Percentiles rank a stretch among this genome's conserved stretches.
These are phyloP conservation scores for Ceratobasidium theobromae DNA, from an alignment of 1,284 basidiomycete species.

Conservation along the genomic window DNA sequence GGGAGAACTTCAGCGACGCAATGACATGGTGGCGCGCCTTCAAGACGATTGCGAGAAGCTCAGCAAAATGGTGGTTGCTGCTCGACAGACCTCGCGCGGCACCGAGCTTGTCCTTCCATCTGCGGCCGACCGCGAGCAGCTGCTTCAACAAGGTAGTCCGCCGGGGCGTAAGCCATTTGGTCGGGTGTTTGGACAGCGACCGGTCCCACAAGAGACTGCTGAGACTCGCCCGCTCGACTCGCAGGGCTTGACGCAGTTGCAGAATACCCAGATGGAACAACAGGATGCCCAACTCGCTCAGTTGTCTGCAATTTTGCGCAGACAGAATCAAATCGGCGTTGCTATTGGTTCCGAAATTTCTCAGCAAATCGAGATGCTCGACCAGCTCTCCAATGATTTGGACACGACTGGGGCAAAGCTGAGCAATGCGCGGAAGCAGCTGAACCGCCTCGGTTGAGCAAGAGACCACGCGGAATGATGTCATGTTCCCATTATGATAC, in stretches of 20 bases:
- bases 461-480: neutral
- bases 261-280: constrained; percentile 74
- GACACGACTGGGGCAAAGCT: constrained; percentile 76
- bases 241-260: constrained; percentile 74
- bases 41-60: constrained; percentile 86
- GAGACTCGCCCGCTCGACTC: constrained; percentile 86
- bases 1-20: constrained; percentile 79
- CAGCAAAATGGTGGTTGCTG: constrained; percentile 71
- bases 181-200: constrained; percentile 74
- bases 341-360: constrained; percentile 85
- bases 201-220: constrained; percentile 74
- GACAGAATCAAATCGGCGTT: constrained; percentile 84
- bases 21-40: constrained; percentile 78
- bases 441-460: constrained; percentile 66
- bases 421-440: constrained; percentile 72
- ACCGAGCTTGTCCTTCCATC: constrained; percentile 49
- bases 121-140: constrained; percentile 62
- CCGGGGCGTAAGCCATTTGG: constrained; percentile 52
- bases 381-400: constrained; percentile 73
- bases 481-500: neutral
- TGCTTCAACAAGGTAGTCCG: constrained; percentile 53
- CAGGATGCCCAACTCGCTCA: constrained; percentile 83
- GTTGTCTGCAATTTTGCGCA: constrained; percentile 77
- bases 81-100: constrained; percentile 55
- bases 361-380: constrained; percentile 84